Percentiles rank a stretch among this genome's conserved stretches.
Conservation (phyloP, 306 rosid species). For the Gleditsia sinensis region DNA sequence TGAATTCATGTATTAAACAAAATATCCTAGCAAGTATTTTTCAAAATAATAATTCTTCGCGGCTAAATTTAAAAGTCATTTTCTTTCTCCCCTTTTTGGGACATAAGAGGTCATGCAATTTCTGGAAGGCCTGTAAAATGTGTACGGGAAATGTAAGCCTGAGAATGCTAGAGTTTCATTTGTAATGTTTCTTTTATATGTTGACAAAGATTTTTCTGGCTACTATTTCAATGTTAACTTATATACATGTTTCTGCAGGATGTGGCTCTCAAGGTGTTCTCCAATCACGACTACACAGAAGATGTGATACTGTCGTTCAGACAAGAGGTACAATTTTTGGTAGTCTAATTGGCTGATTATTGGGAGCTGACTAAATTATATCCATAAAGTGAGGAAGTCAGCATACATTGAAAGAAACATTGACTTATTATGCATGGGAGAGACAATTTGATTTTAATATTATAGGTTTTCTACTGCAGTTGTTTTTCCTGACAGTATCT, state of each 20-base stretch:
- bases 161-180: background rate
- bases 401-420: too few relatives aligned
- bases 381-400: too few relatives aligned
- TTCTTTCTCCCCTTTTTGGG: background rate
- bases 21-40: slow-evolving; percentile 11
- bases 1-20: slow-evolving; percentile 17
- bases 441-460: background rate
- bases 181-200: slow-evolving; percentile 11
- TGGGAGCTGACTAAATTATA: too few relatives aligned
- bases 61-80: background rate
- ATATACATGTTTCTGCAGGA: slow-evolving; percentile 54
- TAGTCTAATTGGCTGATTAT: too few relatives aligned
- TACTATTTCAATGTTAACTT: slow-evolving; percentile 33
- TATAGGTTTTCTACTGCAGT: background rate
- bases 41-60: background rate
- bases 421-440: slow-evolving; percentile 9
- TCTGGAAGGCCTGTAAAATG: slow-evolving; percentile 21
- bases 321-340: slow-evolving; percentile 72
- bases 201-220: slow-evolving; percentile 21
- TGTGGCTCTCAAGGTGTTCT: slow-evolving; percentile 91
- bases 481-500: background rate
- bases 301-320: slow-evolving; percentile 77
- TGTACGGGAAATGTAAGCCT: slow-evolving; percentile 13
- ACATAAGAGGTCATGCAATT: background rate
- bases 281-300: slow-evolving; percentile 86